Conservation (phyloP, 2,329 filamentous ascomycete genomes). For the Calonectria honghensis region DNA sequence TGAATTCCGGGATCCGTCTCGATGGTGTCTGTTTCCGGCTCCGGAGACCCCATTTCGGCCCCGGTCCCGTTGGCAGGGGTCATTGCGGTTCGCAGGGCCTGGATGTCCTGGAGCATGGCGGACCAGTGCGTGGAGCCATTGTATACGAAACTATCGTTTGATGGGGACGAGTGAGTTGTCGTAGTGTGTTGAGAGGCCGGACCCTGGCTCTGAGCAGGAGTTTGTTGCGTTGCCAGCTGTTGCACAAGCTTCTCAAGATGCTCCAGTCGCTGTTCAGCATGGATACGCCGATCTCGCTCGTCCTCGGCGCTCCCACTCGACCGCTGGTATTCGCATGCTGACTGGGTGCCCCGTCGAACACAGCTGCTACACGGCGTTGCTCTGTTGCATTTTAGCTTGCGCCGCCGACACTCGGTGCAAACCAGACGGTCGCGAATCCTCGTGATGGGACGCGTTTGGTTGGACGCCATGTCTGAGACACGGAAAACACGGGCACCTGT, state of each 20-base stretch:
- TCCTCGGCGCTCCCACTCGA: neutral
- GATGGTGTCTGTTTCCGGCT: neutral
- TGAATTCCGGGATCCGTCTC: neutral
- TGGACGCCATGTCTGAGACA: neutral
- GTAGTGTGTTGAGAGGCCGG: neutral
- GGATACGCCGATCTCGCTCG: conserved; percentile 2
- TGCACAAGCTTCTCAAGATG: conserved; percentile 29
- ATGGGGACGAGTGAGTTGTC: neutral
- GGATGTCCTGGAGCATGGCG: conserved; percentile 26
- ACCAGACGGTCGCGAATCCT: conserved; percentile 15
- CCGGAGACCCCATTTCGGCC: neutral
- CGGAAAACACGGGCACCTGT: neutral
- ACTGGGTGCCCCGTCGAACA: conserved; percentile 12
- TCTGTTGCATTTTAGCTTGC: conserved; percentile 28
- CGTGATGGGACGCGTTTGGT: conserved; percentile 16
- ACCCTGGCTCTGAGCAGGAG: neutral
- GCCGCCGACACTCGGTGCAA: conserved; percentile 25
- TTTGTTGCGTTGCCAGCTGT: conserved; percentile 1
- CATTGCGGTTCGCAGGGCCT: conserved; percentile 16
- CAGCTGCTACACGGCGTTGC: conserved; percentile 21
- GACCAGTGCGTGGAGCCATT: conserved; percentile 30
- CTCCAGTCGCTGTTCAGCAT: conserved; percentile 10
- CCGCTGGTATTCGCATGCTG: conserved; percentile 1
- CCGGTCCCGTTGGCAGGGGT: neutral
- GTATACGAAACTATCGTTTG: neutral